These are phyloP conservation scores for Jatropha podagrica DNA, from an alignment of 441 rosid genomes.

Conservation along the genomic window DNA sequence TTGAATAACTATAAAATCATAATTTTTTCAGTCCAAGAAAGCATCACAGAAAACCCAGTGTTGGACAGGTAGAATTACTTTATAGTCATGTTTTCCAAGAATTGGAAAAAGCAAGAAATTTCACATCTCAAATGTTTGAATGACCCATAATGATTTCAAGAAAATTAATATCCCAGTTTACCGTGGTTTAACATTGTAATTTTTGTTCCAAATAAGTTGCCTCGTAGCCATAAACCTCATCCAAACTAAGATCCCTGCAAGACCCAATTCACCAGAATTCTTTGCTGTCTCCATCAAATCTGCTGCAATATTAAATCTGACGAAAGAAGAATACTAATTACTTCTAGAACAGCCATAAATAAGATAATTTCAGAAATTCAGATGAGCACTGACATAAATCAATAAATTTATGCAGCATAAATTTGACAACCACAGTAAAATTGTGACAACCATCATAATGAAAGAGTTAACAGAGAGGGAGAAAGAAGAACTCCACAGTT, in stretches of 20 bases:
- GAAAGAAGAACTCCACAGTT: background rate
- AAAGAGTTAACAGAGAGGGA: constrained; percentile 21
- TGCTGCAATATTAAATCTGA: constrained; percentile 94
- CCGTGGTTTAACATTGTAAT: constrained; percentile 99
- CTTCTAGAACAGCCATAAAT: constrained; percentile 17
- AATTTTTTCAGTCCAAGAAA: constrained; percentile 5
- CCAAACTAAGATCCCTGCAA: constrained; percentile 98
- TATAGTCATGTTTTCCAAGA: constrained; percentile 6
- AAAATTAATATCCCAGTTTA: constrained; percentile 32
- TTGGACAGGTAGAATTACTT: background rate
- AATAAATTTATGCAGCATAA: constrained; percentile 5
- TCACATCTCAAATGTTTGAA: background rate
- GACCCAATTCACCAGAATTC: constrained; percentile 71
- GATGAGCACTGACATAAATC: constrained; percentile 13
- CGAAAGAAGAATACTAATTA: constrained; percentile 21
- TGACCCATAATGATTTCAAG: constrained; percentile 11
- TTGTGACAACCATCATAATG: constrained; percentile 17
- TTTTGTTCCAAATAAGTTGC: constrained; percentile 98
- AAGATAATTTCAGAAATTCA: background rate
- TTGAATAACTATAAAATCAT: constrained; percentile 2
- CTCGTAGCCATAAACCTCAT: constrained; percentile 99
- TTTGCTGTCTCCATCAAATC: constrained; percentile 83
- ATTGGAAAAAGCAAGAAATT: constrained; percentile 4
- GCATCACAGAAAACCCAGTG: background rate
- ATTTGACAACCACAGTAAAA: constrained; percentile 15